Percentiles rank a stretch among this genome's conserved stretches.
phyloP scores from a whole-genome alignment of 768 basidiomycete species.

The Mycena filopes region DNA sequence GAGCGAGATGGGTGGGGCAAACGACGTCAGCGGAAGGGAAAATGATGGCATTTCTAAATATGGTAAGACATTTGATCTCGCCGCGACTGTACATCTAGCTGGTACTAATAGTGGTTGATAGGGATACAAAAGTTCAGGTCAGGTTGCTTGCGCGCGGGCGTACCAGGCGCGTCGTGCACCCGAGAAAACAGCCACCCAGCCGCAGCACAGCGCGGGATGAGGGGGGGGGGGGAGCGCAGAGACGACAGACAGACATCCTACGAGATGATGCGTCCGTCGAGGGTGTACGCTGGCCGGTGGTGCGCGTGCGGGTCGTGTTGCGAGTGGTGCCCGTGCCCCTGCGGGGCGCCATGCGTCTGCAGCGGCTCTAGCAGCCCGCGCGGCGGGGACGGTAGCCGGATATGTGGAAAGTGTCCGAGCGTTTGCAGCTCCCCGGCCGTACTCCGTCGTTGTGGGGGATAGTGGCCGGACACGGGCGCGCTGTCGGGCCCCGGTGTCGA shows the following conservation, averaged over 20 bases:
- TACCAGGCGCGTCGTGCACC: background rate
- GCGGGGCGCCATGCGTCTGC: background rate
- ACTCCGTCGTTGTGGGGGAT: slow-evolving; percentile 17
- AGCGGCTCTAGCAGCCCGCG: slow-evolving; percentile 24
- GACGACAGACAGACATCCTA: slow-evolving; percentile 3
- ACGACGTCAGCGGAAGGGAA: no score
- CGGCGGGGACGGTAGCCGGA: slow-evolving; percentile 33
- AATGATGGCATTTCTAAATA: no score
- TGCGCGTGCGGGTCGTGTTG: slow-evolving; percentile 32
- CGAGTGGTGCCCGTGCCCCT: slow-evolving; percentile 25
- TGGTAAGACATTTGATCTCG: no score
- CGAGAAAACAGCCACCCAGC: background rate
- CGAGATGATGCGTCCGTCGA: slow-evolving; percentile 29
- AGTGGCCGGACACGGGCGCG: slow-evolving; percentile 2
- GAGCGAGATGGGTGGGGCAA: no score
- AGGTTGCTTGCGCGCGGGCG: background rate
- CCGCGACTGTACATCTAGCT: slow-evolving; percentile 34
- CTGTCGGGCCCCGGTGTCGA: background rate
- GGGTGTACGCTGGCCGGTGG: slow-evolving; percentile 25
- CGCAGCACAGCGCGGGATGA: no score
- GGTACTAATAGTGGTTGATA: slow-evolving; percentile 17
- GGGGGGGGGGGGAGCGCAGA: background rate
- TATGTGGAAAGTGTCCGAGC: slow-evolving; percentile 19
- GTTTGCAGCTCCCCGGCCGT: slow-evolving; percentile 9
- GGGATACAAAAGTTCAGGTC: slow-evolving; percentile 18